Conservation (phyloP, 495 filamentous ascomycete species). For the Hypoxylon fragiforme region DNA sequence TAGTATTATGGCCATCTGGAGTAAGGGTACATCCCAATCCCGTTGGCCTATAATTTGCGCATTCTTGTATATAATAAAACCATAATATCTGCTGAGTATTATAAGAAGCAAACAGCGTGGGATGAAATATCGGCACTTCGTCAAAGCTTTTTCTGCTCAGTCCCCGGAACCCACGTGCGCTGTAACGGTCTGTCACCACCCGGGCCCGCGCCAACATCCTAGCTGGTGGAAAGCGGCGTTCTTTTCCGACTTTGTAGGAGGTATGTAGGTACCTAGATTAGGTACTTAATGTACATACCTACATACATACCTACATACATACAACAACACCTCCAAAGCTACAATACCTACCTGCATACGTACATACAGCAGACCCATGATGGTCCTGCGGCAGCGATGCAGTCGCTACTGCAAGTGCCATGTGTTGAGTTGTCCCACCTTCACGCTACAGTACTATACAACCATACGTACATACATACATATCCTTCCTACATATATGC, state of each 20-base stretch:
- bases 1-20: background rate
- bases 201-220: constrained; percentile 26
- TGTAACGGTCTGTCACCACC: constrained; percentile 26
- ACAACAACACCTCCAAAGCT: too few species aligned
- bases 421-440: constrained; percentile 35
- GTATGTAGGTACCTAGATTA: background rate
- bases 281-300: too few species aligned
- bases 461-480: constrained; percentile 9
- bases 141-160: constrained; percentile 18
- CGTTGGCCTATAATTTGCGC: too few species aligned
- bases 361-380: too few species aligned
- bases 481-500: too few species aligned
- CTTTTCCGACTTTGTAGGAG: constrained; percentile 28
- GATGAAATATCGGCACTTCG: constrained; percentile 26
- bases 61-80: too few species aligned
- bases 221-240: constrained; percentile 26
- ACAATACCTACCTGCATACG: too few species aligned
- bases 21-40: constrained; percentile 11
- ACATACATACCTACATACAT: too few species aligned
- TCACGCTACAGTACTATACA: constrained; percentile 10
- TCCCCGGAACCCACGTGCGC: constrained; percentile 29
- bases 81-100: too few species aligned
- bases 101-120: constrained; percentile 24
- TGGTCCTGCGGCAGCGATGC: constrained; percentile 27
- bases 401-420: constrained; percentile 36